These are phyloP conservation scores for Fusarium secorum DNA, from an alignment of 2,329 filamentous ascomycete species.

Conservation along the genomic window DNA sequence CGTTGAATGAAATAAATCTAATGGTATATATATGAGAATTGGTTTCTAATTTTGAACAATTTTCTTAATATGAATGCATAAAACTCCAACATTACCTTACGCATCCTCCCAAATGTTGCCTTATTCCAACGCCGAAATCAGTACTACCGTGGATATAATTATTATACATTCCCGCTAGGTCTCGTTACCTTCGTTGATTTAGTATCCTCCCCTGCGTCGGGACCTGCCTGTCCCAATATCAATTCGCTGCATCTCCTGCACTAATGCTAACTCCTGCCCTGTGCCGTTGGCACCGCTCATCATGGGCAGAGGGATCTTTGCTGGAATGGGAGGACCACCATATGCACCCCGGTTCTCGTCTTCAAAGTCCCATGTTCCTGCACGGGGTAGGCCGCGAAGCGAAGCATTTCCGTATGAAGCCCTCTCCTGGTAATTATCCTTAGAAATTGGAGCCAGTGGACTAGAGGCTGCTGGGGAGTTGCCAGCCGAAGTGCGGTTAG, in stretches of 20 bases:
- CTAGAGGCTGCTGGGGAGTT: constrained; percentile 51
- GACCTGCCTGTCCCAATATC: constrained; percentile 70
- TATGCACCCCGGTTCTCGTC: constrained; percentile 60
- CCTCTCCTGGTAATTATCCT: constrained; percentile 60
- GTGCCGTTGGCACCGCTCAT: constrained; percentile 56
- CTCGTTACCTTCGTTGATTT: constrained; percentile 34
- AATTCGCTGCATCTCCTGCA: constrained; percentile 75
- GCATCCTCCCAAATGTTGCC: constrained; percentile 4
- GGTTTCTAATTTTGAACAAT: constrained; percentile 12
- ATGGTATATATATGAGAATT: constrained; percentile 2
- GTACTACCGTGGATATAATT: constrained; percentile 24
- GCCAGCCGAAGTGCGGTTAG: constrained; percentile 54
- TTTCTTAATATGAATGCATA: not conserved
- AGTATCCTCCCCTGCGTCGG: constrained; percentile 58
- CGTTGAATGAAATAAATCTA: not conserved
- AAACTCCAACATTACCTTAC: constrained; percentile 24
- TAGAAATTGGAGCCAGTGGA: constrained; percentile 62
- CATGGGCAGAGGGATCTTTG: constrained; percentile 71
- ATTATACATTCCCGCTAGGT: constrained; percentile 37
- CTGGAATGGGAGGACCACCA: constrained; percentile 67
- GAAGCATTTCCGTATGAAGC: constrained; percentile 44
- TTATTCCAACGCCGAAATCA: constrained; percentile 32
- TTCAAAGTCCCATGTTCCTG: constrained; percentile 62
- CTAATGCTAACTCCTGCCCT: constrained; percentile 64
- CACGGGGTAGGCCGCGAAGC: constrained; percentile 51